Conservation (phyloP, 371 early-diverging fungal genomes). For the Gilbertella persicaria region DNA sequence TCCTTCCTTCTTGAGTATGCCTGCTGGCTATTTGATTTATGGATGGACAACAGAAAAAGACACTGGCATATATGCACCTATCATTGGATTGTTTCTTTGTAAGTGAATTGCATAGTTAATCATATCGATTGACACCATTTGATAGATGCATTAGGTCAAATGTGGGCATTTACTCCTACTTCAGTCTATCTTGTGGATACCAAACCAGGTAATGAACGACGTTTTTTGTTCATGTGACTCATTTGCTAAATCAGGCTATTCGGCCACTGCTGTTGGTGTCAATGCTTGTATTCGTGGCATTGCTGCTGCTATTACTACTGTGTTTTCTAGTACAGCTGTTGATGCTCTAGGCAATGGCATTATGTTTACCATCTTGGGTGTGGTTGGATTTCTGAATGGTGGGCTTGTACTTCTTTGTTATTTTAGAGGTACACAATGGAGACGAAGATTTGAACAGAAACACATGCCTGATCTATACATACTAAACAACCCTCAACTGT, state of each 20-base stretch:
- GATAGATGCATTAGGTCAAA: slow-evolving; percentile 38
- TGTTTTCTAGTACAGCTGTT: slow-evolving; percentile 27
- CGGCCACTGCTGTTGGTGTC: slow-evolving; percentile 57
- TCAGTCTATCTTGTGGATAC: slow-evolving; percentile 58
- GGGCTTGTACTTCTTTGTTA: slow-evolving; percentile 24
- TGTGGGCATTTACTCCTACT: slow-evolving; percentile 51
- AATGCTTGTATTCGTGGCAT: slow-evolving; percentile 51
- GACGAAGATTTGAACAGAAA: slow-evolving; percentile 24
- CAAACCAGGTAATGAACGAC: slow-evolving; percentile 36
- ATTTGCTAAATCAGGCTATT: slow-evolving; percentile 14
- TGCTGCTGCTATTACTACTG: slow-evolving; percentile 38
- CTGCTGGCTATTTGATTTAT: slow-evolving; percentile 55
- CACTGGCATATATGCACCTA: slow-evolving; percentile 44
- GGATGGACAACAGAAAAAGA: slow-evolving; percentile 51
- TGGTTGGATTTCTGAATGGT: slow-evolving; percentile 23
- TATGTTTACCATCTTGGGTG: slow-evolving; percentile 29
- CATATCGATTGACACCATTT: no score
- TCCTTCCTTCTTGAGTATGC: slow-evolving; percentile 51
- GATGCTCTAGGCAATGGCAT: slow-evolving; percentile 29
- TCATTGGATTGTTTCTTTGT: slow-evolving; percentile 53
- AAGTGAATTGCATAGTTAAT: no score
- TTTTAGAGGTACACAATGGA: slow-evolving; percentile 26
- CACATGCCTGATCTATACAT: slow-evolving; percentile 17
- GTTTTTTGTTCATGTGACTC: not conserved
- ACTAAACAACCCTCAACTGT: not conserved